phyloP scores from a whole-genome alignment of 352 stramenopile genomes.

The Phytophthora melonis region DNA sequence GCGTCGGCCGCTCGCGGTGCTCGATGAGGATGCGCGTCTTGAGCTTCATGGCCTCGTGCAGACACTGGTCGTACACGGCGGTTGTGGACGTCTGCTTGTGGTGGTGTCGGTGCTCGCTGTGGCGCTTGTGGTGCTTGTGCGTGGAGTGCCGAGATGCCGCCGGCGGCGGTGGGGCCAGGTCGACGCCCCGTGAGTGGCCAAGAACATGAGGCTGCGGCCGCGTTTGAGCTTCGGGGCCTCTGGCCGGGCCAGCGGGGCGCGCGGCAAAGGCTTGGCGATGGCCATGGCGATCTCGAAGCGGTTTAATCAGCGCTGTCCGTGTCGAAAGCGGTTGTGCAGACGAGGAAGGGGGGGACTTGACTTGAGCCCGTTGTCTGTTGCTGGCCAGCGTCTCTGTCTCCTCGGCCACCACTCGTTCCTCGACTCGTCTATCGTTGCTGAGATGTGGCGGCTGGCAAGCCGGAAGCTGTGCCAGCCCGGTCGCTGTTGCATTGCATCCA shows the following conservation, averaged over 20 bases:
- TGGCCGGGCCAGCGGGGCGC: constrained; percentile 10
- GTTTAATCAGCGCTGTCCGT: constrained; percentile 17
- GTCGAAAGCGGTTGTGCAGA: constrained; percentile 30
- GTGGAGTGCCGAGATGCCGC: constrained; percentile 10
- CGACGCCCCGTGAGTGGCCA: constrained; percentile 47
- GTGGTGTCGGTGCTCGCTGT: constrained; percentile 10
- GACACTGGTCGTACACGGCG: constrained; percentile 42
- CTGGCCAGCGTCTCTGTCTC: constrained; percentile 18
- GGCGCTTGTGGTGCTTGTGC: constrained; percentile 28
- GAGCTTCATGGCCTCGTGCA: constrained; percentile 59
- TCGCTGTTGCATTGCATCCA: constrained; percentile 13
- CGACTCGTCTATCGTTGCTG: constrained; percentile 38
- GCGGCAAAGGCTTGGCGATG: constrained; percentile 26
- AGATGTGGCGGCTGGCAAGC: constrained; percentile 12
- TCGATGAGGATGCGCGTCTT: constrained; percentile 66
- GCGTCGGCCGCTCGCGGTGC: constrained; percentile 53
- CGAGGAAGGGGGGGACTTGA: constrained; percentile 31
- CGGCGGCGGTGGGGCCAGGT: constrained; percentile 17
- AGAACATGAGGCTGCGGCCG: constrained; percentile 38
- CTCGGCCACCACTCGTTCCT: constrained; percentile 32
- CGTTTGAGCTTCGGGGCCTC: constrained; percentile 28
- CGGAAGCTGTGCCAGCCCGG: constrained; percentile 8
- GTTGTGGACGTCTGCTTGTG: constrained; percentile 28
- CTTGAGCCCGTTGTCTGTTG: constrained; percentile 4
- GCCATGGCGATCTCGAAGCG: constrained; percentile 24